phyloP scores from a whole-genome alignment of 1,284 basidiomycete genomes.

The Erythrobasidium hasegawianum region DNA sequence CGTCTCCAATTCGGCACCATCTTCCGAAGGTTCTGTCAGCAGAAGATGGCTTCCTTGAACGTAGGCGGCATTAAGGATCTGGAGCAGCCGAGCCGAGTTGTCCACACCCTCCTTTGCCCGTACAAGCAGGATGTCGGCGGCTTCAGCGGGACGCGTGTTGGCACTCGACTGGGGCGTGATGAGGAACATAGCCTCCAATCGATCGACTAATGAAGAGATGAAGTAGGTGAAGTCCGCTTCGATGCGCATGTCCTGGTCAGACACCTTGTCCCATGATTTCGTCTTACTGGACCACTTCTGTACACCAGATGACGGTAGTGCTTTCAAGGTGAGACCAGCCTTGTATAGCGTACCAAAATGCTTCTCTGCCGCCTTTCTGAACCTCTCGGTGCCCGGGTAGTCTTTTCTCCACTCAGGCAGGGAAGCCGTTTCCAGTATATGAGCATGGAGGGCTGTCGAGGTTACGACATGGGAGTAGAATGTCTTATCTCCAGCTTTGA shows the following conservation, averaged over 20 bases:
- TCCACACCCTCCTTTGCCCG: constrained; percentile 6
- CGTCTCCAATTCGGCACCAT: neutral
- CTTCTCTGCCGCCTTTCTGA: constrained; percentile 45
- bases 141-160: constrained; percentile 14
- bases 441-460: constrained; percentile 49
- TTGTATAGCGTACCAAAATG: constrained; percentile 36
- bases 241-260: neutral
- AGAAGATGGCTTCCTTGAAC: constrained; percentile 21
- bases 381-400: constrained; percentile 47
- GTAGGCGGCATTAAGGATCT: constrained; percentile 25
- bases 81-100: constrained; percentile 14
- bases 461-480: constrained; percentile 45
- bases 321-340: constrained; percentile 8
- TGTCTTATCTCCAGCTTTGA: neutral
- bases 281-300: constrained; percentile 8
- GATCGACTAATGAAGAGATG: constrained; percentile 28
- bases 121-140: constrained; percentile 24
- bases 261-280: neutral
- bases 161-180: constrained; percentile 19
- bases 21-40: constrained; percentile 10
- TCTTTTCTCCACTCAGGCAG: constrained; percentile 38
- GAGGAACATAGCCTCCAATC: constrained; percentile 23
- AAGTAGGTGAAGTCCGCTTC: constrained; percentile 25
- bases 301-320: neutral
- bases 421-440: constrained; percentile 48